Evolutionary conservation across 108 stramenopile genomes (phyloP), one percentile per base, ranked within the genome.

Genomic region (Skeletonema costatum): DNA sequence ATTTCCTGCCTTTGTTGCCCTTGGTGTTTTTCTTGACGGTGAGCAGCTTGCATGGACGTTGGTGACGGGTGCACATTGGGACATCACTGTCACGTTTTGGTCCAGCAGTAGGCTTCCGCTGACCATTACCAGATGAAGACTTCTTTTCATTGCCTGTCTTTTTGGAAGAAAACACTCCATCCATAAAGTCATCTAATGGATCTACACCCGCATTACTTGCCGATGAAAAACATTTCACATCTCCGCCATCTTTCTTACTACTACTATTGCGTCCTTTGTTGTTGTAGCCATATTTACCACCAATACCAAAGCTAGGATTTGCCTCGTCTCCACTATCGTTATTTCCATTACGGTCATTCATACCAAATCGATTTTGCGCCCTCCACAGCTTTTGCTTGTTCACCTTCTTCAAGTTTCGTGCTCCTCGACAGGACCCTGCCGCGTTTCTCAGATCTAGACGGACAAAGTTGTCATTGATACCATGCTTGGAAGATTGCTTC

Each of bases 1-100:
- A 97, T 63, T 90, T 89, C 17, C 93, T 75, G 30, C 96, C 96
- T 70, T 90, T 94, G 70, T 97, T 97, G 17, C 89, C 94, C 51
- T 83, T 78, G 12, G 80, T 85, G 60, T 87, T 87, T 85, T 91
- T 95, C 71, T 93, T 97, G 17, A 97, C 96, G 12, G 73, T 85
- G 1, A 93, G 64, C 3, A 92, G 73, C 70, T 93, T 93, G 70
- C 93, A 93, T 2, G 90, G 90, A 11, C 85, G 87, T 59, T 77
- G 80, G 51, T 97, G 96, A 32, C 93, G 73, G 9, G 86, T 69
- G 74, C 96, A 97, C n/a, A 59, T 60, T 3, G 92, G 92, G 56
- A 79, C 71, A 16, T 68, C 51, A 13, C 30, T 35, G 11, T 39
- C 66, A 42, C 77, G 62, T 32, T 64, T 73, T 4, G 60, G 9